Evolutionary conservation across 208 protist species (phyloP).

Genomic region (Blechomonas ayalai): DNA sequence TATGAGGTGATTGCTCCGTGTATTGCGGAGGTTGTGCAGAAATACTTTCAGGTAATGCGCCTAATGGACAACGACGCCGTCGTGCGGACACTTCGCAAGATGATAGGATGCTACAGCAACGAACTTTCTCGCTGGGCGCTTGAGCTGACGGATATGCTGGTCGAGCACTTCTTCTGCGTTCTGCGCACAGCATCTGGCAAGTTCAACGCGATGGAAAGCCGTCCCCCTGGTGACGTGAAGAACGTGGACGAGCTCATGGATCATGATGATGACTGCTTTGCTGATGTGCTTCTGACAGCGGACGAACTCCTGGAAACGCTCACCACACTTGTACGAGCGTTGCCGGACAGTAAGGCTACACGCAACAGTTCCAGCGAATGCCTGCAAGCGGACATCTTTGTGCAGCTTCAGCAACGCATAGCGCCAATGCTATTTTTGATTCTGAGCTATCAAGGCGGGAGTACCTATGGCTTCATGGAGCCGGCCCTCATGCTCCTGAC

Average conservation of each 20-base stretch:
- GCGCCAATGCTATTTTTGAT: slow-evolving; percentile 72
- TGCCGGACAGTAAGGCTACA: slow-evolving; percentile 28
- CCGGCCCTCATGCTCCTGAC: slow-evolving; percentile 75
- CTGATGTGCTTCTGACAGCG: slow-evolving; percentile 59
- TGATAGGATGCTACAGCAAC: slow-evolving; percentile 76
- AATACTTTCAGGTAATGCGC: slow-evolving; percentile 88
- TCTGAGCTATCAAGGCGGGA: slow-evolving; percentile 49
- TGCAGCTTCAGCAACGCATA: slow-evolving; percentile 53
- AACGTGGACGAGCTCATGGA: not conserved
- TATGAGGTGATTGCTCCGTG: slow-evolving; percentile 73
- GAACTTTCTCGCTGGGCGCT: slow-evolving; percentile 85
- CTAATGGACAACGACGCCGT: slow-evolving; percentile 89
- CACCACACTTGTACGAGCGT: slow-evolving; percentile 55
- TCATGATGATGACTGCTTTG: slow-evolving; percentile 38
- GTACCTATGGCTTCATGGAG: slow-evolving; percentile 85
- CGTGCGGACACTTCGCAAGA: slow-evolving; percentile 82
- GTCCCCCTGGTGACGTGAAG: slow-evolving; percentile 1
- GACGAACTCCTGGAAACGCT: slow-evolving; percentile 84
- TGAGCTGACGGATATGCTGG: slow-evolving; percentile 74
- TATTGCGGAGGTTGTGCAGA: slow-evolving; percentile 82
- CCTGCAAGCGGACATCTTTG: slow-evolving; percentile 31
- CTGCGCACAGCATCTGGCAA: slow-evolving; percentile 37
- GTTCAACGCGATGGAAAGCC: slow-evolving; percentile 36
- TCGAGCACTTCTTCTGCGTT: slow-evolving; percentile 64
- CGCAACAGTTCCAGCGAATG: slow-evolving; percentile 1